Percentiles rank a stretch among this genome's conserved stretches.
Conservation (phyloP, 2,329 filamentous ascomycete species). For the Xylariaceae sp. region DNA sequence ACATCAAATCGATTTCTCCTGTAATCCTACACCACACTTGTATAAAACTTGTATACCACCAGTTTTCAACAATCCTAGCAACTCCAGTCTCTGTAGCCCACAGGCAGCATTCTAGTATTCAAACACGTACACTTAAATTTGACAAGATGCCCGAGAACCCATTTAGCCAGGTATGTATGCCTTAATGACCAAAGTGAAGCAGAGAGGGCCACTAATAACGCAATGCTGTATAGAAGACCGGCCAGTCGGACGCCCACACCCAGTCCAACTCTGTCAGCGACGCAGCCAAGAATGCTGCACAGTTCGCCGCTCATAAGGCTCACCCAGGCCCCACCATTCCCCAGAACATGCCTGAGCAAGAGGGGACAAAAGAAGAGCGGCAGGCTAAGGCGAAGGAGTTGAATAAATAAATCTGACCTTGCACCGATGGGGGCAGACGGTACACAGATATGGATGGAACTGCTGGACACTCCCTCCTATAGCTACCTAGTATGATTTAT, state of each 20-base stretch:
- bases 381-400: conserved; percentile 58
- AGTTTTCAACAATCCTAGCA: too few species aligned
- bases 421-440: too few species aligned
- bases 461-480: too few species aligned
- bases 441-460: background rate
- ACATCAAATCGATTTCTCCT: too few species aligned
- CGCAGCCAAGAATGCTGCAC: conserved; percentile 29
- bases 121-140: conserved; percentile 4
- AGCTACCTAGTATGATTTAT: background rate
- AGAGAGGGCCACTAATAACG: too few species aligned
- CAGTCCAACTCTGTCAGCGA: conserved; percentile 34
- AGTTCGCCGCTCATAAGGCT: conserved; percentile 46
- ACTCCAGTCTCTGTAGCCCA: background rate
- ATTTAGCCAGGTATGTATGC: conserved; percentile 23
- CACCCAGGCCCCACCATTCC: conserved; percentile 54
- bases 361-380: conserved; percentile 65
- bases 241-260: conserved; percentile 33
- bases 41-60: too few species aligned
- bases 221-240: conserved; percentile 25
- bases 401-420: too few species aligned
- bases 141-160: conserved; percentile 25
- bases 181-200: too few species aligned
- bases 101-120: background rate
- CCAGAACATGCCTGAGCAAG: conserved; percentile 48
- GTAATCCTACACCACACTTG: too few species aligned